Evolutionary conservation across 2,329 filamentous ascomycete genomes (phyloP).

Genomic region (Venturia asperata): DNA sequence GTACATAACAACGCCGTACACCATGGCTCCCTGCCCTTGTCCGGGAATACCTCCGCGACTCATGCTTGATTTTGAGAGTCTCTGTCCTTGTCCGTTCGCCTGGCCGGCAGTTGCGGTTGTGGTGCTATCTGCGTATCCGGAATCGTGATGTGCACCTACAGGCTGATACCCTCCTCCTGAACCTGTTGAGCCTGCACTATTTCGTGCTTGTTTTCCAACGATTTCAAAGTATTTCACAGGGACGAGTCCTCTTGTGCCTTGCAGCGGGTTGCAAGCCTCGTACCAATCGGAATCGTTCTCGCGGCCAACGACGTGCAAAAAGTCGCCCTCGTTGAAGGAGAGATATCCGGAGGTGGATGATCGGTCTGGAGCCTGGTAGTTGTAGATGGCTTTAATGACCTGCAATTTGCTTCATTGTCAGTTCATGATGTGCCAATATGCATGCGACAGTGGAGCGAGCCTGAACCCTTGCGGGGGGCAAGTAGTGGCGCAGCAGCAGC

Average conservation of each 20-base stretch:
- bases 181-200: conserved; percentile 55
- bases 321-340: conserved; percentile 89
- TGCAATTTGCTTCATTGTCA: conserved; percentile 34
- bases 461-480: background rate
- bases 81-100: conserved; percentile 30
- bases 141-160: conserved; percentile 66
- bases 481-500: background rate
- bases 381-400: conserved; percentile 96
- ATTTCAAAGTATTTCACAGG: conserved; percentile 91
- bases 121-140: conserved; percentile 66
- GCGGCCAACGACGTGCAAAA: conserved; percentile 94
- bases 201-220: conserved; percentile 83
- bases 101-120: conserved; percentile 25
- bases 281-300: conserved; percentile 97
- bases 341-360: conserved; percentile 59
- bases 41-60: conserved; percentile 29
- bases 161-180: conserved; percentile 36
- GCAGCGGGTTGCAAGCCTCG: conserved; percentile 93
- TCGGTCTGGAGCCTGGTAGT: conserved; percentile 66
- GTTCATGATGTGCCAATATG: background rate
- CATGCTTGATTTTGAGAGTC: conserved; percentile 34
- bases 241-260: conserved; percentile 80
- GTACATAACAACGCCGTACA: conserved; percentile 95
- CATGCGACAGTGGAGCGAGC: conserved; percentile 7
- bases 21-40: conserved; percentile 67